Evolutionary conservation across 2,329 filamentous ascomycete species (phyloP).

Genomic region (Monosporascus cannonballus): DNA sequence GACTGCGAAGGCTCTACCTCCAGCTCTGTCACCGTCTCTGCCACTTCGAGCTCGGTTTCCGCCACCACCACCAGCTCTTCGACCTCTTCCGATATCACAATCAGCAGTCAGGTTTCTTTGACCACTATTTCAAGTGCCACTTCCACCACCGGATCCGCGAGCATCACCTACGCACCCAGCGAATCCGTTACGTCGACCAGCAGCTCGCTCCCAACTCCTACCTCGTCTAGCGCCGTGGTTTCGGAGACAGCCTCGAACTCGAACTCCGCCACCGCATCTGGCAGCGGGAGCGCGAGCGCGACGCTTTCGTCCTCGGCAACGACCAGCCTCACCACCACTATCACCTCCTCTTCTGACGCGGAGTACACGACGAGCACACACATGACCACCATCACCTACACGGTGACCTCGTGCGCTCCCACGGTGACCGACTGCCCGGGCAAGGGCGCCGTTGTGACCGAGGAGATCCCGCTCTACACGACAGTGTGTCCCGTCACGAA

Average conservation of each 20-base stretch:
- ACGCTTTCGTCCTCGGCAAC: neutral
- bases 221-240: too few species aligned
- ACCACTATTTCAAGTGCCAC: neutral
- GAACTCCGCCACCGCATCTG: neutral
- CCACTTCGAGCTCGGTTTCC: too few species aligned
- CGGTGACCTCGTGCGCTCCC: constrained; percentile 22
- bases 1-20: neutral
- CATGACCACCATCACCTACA: constrained; percentile 20
- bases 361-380: constrained; percentile 22
- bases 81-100: too few species aligned
- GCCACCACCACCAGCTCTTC: neutral
- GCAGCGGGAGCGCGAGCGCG: neutral
- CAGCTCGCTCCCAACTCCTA: neutral
- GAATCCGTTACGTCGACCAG: neutral
- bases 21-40: neutral
- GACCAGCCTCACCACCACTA: neutral
- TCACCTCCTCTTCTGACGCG: constrained; percentile 3
- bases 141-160: constrained; percentile 3
- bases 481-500: constrained; percentile 32
- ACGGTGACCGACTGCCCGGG: constrained; percentile 33
- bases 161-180: constrained; percentile 1
- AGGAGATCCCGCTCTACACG: constrained; percentile 37
- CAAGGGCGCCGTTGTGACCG: constrained; percentile 28
- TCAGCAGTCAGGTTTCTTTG: neutral
- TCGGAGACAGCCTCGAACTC: too few species aligned